Evolutionary conservation across 1,284 basidiomycete genomes (phyloP).

Genomic region (Ceratobasidium sp.): DNA sequence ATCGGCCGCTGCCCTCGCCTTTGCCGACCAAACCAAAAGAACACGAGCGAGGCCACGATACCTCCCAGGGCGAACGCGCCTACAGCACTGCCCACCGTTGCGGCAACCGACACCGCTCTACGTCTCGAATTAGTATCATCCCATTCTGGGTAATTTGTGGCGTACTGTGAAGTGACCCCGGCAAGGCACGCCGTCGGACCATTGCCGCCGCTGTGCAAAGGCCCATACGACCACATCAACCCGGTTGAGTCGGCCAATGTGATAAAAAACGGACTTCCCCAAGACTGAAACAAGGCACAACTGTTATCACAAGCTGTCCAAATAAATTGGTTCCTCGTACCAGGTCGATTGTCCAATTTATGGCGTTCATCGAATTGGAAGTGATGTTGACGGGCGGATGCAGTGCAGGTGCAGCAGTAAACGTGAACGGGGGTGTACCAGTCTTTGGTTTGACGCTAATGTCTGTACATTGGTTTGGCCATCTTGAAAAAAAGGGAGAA

Average conservation of each 20-base stretch:
- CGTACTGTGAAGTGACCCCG: constrained; percentile 14
- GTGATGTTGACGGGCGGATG: constrained; percentile 73
- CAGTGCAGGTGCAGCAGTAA: constrained; percentile 71
- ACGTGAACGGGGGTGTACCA: constrained; percentile 70
- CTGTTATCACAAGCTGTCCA: not conserved
- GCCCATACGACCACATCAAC: constrained; percentile 68
- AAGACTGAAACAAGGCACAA: constrained; percentile 57
- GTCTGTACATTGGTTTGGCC: constrained; percentile 65
- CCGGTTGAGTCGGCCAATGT: constrained; percentile 67
- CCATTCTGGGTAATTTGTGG: constrained; percentile 49
- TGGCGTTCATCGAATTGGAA: constrained; percentile 58
- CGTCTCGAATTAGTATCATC: constrained; percentile 17
- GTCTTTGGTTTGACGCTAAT: constrained; percentile 63
- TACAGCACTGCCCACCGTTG: constrained; percentile 61
- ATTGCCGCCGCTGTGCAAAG: constrained; percentile 64
- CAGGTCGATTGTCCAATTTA: constrained; percentile 71
- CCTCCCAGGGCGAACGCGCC: constrained; percentile 63
- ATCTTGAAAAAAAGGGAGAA: constrained; percentile 50
- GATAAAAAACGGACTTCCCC: constrained; percentile 69
- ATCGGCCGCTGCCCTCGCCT: not conserved
- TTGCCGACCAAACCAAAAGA: constrained; percentile 17
- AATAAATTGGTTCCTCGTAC: constrained; percentile 49
- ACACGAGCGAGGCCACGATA: constrained; percentile 51
- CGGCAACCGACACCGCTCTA: constrained; percentile 50
- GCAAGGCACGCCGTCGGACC: constrained; percentile 61